Base-by-base conservation (phyloP, 345 rosid genomes). In the Bruguiera gymnorhiza region DNA sequence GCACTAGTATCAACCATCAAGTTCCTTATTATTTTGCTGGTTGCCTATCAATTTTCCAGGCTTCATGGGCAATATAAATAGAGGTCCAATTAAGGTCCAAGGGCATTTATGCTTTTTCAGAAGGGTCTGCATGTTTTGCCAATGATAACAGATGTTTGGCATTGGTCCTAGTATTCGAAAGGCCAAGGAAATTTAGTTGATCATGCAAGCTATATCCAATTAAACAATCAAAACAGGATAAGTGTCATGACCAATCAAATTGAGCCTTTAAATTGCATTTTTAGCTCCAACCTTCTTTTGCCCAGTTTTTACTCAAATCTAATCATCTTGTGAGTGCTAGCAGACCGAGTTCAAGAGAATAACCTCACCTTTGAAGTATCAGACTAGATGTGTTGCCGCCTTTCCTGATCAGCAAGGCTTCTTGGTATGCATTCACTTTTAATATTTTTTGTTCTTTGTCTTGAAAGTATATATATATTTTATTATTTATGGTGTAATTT, bases 391-490 rank as follows among this genome's bases (percentile, higher is more conserved):
- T 80, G 87, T 96, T 65, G 93, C 97, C 61, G 96, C 97, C 72
- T 95, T 95, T 80, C 99, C 99, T 54, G 99, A 92, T 79, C 99
- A 95, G 81, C 98, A 90, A 83, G 99, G 99, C 36, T 90, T 95
- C 80, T 71, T 96, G 90, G 99, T 96, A 89, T 16, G 85, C 43
- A 46, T 43, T 31, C 15, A 31, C 27, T 66, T 75, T 2, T 27
- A 46, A 43, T 43, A 15, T 20, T 52, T 24, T 11, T 11, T 39
- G 8, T 54, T 15, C 65, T n/a, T 64, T 27, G 0, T 24, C 20
- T 27, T 37, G 37, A 1, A 48, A 62, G 15, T 62, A 24, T 24
- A 24, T 24, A 24, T 24, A 24, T 24, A 24, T 59, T 19, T 56
- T 29, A 10, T 23, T 19, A 29, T 70, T 30, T 63, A 34, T 53